These are phyloP conservation scores for Raffaelea arxii DNA, from an alignment of 2,329 filamentous ascomycete species.

Conservation along the genomic window DNA sequence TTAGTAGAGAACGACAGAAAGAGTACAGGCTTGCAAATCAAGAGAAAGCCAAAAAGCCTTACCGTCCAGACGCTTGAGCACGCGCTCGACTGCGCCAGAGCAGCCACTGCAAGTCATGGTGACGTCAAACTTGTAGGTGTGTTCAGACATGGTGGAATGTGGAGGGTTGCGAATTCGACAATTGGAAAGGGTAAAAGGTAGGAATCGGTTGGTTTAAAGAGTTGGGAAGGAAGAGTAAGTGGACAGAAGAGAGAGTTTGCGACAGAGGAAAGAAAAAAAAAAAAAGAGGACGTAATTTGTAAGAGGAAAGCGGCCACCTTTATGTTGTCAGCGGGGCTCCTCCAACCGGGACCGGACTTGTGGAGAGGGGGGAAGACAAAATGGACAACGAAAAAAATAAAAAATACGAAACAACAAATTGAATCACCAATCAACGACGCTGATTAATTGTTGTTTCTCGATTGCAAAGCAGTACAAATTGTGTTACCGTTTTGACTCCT, in stretches of 20 bases:
- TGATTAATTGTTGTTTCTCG: too few species aligned
- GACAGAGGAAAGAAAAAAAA: background rate
- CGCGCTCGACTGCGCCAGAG: slow-evolving; percentile 85
- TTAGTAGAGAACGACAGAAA: slow-evolving; percentile 1
- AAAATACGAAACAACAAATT: too few species aligned
- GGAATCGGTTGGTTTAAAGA: background rate
- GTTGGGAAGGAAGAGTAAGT: background rate
- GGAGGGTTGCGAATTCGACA: background rate
- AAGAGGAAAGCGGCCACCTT: too few species aligned
- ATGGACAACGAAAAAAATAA: too few species aligned
- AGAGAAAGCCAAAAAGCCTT: slow-evolving; percentile 18
- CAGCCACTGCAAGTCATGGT: slow-evolving; percentile 93
- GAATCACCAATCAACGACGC: too few species aligned
- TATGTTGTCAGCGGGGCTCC: too few species aligned
- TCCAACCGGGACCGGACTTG: too few species aligned
- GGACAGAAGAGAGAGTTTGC: background rate
- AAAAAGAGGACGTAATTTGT: background rate
- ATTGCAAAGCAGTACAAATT: too few species aligned
- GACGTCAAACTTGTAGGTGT: slow-evolving; percentile 93
- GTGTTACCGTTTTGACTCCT: too few species aligned
- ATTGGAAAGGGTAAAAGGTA: background rate
- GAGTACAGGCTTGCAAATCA: background rate
- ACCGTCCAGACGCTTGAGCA: slow-evolving; percentile 90
- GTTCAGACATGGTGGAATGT: slow-evolving; percentile 54
- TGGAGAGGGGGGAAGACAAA: too few species aligned